Percentiles rank a stretch among this genome's conserved stretches.
These are phyloP conservation scores for Populus alba DNA, from an alignment of 345 rosid species.

Conservation along the genomic window DNA sequence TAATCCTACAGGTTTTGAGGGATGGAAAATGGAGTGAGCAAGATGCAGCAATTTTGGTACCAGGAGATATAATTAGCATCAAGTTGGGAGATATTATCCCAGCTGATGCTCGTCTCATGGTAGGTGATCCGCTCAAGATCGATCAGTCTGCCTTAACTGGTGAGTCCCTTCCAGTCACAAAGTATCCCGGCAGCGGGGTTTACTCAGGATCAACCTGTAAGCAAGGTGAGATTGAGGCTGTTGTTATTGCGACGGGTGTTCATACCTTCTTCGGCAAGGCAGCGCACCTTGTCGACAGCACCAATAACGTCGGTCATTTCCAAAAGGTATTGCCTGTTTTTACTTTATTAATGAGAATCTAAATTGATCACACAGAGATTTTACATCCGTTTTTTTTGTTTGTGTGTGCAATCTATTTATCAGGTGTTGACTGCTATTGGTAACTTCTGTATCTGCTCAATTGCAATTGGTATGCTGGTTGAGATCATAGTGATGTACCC, in stretches of 20 bases:
- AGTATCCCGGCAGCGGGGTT: constrained; percentile 61
- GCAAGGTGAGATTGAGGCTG: constrained; percentile 87
- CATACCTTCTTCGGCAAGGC: constrained; percentile 90
- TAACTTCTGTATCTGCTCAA: constrained; percentile 82
- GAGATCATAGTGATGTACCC: constrained; percentile 86
- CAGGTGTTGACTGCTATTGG: constrained; percentile 75
- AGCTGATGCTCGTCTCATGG: constrained; percentile 91
- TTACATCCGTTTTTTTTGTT: too few species aligned
- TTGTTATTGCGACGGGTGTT: constrained; percentile 83
- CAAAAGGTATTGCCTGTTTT: constrained; percentile 27
- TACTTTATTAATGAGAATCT: too few species aligned
- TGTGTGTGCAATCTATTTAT: background rate
- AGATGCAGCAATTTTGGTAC: constrained; percentile 78
- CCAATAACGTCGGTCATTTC: constrained; percentile 85
- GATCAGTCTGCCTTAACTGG: constrained; percentile 70
- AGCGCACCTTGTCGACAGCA: constrained; percentile 84
- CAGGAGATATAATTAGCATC: constrained; percentile 79
- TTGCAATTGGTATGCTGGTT: constrained; percentile 56
- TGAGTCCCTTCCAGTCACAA: constrained; percentile 67
- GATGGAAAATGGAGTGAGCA: constrained; percentile 73
- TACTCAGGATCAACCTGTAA: constrained; percentile 88
- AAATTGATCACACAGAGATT: too few species aligned
- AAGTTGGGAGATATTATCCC: constrained; percentile 85
- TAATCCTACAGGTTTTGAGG: constrained; percentile 49
- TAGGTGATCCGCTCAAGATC: constrained; percentile 73